Evolutionary conservation across 1,139 yeast species (phyloP), one percentile per base, ranked within the genome.

Genomic region (Blastobotrys aristatus): DNA sequence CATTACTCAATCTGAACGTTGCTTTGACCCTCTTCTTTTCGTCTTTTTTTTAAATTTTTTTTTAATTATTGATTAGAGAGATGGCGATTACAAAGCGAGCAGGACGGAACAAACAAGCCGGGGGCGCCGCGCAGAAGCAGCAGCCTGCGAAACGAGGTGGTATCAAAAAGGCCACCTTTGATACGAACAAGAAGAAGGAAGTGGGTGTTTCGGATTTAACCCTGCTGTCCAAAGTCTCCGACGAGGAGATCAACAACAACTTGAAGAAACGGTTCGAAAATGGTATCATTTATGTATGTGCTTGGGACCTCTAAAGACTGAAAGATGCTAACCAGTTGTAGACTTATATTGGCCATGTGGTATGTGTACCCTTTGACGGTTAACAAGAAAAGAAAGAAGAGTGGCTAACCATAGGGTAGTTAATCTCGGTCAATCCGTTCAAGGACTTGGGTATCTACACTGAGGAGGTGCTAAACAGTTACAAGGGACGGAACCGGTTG

Each of bases 191-290:
- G 69, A 88, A 88, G 75, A 88, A 89, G 67, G 97, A 92, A 66
- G 98, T 92, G 17, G 98, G 99, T 44, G 97, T 94, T 3, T 84
- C 95, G 41, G 99, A 94, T 68, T 74, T 94, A 63, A 94, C 98
- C 0, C 73, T 94, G 52, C 73, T 94, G 53, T 83, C 95, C 29
- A 85, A 84, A 55, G 92, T 94, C 59, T 77, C 92, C 42, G 97
- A 94, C 65, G 96, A 88, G 51, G 78, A 96, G 40, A 94, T 94
- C 70, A 89, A 90, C 65, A 96, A 89, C 27, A 94, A 94, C 67
- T 73, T 94, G 59, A 80, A 87, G 61, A 88, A 88, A 64, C 74
- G 99, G 52, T 94, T 92, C 65, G 80, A 84, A 70, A 89, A 89
- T 63, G 92, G 86, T 42, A 77, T 90, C 38, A 94, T 94, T 55